Evolutionary conservation across 2,329 filamentous ascomycete species (phyloP), one percentile per base, ranked within the genome.

Genomic region (Fusarium sp.): DNA sequence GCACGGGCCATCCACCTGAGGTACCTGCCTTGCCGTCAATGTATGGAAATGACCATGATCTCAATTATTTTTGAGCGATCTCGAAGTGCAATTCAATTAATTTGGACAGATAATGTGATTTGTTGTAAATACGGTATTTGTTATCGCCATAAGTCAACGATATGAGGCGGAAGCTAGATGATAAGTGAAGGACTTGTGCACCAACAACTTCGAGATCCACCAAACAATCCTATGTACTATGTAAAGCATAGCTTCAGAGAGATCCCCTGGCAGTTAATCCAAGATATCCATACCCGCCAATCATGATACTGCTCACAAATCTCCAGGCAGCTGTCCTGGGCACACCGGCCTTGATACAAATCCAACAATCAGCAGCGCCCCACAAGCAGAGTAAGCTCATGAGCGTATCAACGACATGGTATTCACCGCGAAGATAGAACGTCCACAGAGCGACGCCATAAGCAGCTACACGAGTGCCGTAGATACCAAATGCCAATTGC

Each of bases 401-500:
- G 14, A 79, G 67, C 2, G 70, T 78, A 56, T 79, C 77, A 8
- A 79, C 51, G 1, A 70, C 61, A 15, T 42, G 55, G 24, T 74
- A 58, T 9, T 79, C 60, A 8, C 73, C 48, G 15, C 66, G 70
- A 4, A 78, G 54, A 57, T 79, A 79, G 36, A 77, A 78, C 2
- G 48, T 54, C 63, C 69, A 79, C 18, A 79, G 72, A 22, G 66
- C 73, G 26, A 77, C 24, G 1, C 77, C 77, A 24, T 77, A 60
- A 3, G 70, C 54, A 15, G 74, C 62, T 22, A 73, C 73, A 24
- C 78, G 69, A 22, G 71, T 69, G 5, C 78, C 75, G 14, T 78
- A 76, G 18, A 76, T 66, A 11, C 76, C 74, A 75, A 83, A 82
- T 38, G 77, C 68, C 6, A 75, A 50, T 10, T 81, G 79, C 11